Conservation (phyloP, 805 yeast genomes). For the baker's yeast (Saccharomyces cerevisiae) region DNA sequence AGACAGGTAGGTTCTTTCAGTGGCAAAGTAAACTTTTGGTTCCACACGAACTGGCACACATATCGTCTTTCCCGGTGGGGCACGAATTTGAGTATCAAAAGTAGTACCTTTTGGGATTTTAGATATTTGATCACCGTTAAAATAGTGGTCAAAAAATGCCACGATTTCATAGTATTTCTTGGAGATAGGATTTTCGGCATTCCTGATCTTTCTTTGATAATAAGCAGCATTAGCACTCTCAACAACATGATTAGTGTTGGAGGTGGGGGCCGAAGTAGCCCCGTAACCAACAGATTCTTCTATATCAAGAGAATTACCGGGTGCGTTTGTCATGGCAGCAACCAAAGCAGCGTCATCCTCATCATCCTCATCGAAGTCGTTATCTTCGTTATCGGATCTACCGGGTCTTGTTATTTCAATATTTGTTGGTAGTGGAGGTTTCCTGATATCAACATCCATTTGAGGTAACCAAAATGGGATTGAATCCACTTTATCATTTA, state of each 20-base stretch:
- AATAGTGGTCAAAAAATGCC: conserved; percentile 36
- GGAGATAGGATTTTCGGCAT: conserved; percentile 15
- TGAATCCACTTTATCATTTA: conserved; percentile 73
- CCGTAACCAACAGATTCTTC: conserved; percentile 60
- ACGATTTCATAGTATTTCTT: conserved; percentile 17
- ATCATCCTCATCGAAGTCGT: conserved; percentile 28
- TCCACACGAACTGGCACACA: conserved; percentile 94
- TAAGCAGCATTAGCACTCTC: conserved; percentile 28
- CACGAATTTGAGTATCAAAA: conserved; percentile 47
- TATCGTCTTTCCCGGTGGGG: conserved; percentile 85
- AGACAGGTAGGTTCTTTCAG: conserved; percentile 87
- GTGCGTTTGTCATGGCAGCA: conserved; percentile 24
- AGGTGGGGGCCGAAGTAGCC: conserved; percentile 11
- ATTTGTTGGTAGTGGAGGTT: conserved; percentile 48
- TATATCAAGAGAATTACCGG: conserved; percentile 58
- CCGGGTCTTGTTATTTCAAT: conserved; percentile 38
- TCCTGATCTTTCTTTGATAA: conserved; percentile 18
- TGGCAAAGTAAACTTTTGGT: conserved; percentile 98
- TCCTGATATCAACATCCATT: conserved; percentile 90
- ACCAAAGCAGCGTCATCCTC: conserved; percentile 28
- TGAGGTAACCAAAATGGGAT: conserved; percentile 98
- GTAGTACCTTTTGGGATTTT: conserved; percentile 60
- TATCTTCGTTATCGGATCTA: conserved; percentile 21
- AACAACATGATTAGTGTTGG: conserved; percentile 5
- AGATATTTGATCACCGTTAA: conserved; percentile 41